Conservation (phyloP, 441 rosid genomes). For the Arabidopsis lyrata region DNA sequence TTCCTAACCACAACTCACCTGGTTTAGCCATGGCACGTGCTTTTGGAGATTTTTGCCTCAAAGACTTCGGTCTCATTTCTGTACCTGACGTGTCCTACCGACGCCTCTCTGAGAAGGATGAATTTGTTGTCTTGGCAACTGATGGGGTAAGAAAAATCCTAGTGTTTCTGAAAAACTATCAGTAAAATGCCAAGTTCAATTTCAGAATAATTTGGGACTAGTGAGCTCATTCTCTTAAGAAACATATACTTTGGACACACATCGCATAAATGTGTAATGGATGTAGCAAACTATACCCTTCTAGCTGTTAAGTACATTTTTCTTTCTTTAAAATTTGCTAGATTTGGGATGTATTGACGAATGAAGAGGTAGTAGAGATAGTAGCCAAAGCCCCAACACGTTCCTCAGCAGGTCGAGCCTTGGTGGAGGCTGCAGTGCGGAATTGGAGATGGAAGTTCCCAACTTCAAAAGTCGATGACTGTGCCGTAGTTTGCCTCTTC, state of each 20-base stretch:
- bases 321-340: constrained; percentile 36
- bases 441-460: constrained; percentile 93
- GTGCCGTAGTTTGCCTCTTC: constrained; percentile 95
- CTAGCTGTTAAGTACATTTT: not conserved
- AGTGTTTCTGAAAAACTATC: not conserved
- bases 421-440: constrained; percentile 84
- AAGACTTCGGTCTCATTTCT: constrained; percentile 91
- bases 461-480: constrained; percentile 92
- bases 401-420: constrained; percentile 74
- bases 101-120: constrained; percentile 71
- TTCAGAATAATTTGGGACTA: not conserved
- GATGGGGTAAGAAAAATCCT: constrained; percentile 72
- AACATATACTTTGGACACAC: not conserved
- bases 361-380: constrained; percentile 87
- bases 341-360: constrained; percentile 97
- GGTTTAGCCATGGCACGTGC: constrained; percentile 99
- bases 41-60: constrained; percentile 96
- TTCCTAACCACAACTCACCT: constrained; percentile 92
- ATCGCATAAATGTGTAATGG: not conserved
- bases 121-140: constrained; percentile 87
- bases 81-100: constrained; percentile 81
- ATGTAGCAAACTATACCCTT: not conserved
- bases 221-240: constrained; percentile 17
- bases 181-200: not conserved
- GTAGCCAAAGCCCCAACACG: constrained; percentile 73